These are phyloP conservation scores for Exsudoporus frostii DNA, from an alignment of 768 basidiomycete species.

Conservation along the genomic window DNA sequence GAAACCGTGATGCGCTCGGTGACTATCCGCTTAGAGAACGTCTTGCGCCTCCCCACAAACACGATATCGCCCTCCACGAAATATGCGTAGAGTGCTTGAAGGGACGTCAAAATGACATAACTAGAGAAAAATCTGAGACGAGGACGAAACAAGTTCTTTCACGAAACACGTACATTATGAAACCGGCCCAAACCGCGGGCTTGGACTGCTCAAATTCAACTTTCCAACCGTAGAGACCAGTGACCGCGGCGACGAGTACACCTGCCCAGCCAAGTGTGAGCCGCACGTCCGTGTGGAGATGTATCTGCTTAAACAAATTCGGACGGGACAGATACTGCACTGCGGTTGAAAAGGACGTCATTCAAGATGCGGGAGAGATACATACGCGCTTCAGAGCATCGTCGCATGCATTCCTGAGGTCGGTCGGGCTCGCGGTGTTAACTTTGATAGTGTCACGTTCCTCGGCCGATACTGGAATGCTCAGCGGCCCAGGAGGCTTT, in stretches of 20 bases:
- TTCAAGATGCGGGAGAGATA: slow-evolving; percentile 2
- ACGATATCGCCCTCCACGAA: slow-evolving; percentile 81
- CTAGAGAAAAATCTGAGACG: slow-evolving; percentile 37
- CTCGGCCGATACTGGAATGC: slow-evolving; percentile 40
- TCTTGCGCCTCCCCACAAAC: slow-evolving; percentile 88
- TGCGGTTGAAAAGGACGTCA: neutral
- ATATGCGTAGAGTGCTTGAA: slow-evolving; percentile 80
- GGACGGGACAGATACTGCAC: slow-evolving; percentile 76
- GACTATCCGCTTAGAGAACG: slow-evolving; percentile 88
- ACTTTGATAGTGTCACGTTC: slow-evolving; percentile 58
- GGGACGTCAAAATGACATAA: slow-evolving; percentile 67
- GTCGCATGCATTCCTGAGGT: slow-evolving; percentile 74
- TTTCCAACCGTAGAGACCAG: slow-evolving; percentile 83
- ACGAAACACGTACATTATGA: slow-evolving; percentile 60
- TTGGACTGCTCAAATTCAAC: slow-evolving; percentile 89
- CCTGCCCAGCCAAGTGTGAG: slow-evolving; percentile 84
- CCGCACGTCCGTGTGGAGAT: slow-evolving; percentile 86
- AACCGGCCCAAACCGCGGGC: slow-evolving; percentile 71
- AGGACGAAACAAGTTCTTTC: neutral
- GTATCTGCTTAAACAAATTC: slow-evolving; percentile 80
- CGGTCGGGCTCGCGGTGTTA: slow-evolving; percentile 54
- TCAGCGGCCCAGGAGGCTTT: slow-evolving; percentile 54
- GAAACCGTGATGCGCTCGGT: slow-evolving; percentile 84
- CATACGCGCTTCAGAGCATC: slow-evolving; percentile 87
- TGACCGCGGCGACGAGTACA: slow-evolving; percentile 76